Evolutionary conservation across 331 rosid genomes (phyloP).

Genomic region (Pyracantha coccinea): DNA sequence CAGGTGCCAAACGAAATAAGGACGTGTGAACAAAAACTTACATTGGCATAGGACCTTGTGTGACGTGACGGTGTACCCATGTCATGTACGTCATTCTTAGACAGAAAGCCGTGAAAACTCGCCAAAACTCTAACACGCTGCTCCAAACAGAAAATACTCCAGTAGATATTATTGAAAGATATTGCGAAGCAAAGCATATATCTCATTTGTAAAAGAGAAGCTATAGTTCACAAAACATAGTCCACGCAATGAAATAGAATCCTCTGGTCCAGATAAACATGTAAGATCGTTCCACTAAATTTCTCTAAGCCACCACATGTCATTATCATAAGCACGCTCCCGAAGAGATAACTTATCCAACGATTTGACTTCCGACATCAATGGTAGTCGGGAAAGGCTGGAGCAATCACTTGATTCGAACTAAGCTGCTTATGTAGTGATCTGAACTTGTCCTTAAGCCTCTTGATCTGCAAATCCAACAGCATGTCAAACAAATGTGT

Average conservation of each 20-base stretch:
- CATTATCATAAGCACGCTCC: background rate
- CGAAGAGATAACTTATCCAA: background rate
- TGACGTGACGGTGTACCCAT: no score
- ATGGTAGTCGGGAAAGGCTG: constrained; percentile 5
- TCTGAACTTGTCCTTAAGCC: constrained; percentile 86
- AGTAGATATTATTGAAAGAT: background rate
- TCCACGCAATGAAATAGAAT: background rate
- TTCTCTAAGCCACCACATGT: background rate
- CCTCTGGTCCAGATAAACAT: background rate
- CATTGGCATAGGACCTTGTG: no score
- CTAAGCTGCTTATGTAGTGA: constrained; percentile 66
- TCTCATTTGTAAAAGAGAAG: no score
- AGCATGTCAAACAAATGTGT: background rate
- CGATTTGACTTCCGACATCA: background rate
- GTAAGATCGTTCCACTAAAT: background rate
- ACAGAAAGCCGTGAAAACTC: no score
- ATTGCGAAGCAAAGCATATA: background rate
- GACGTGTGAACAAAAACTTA: no score
- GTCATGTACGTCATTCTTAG: no score
- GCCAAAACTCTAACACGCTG: no score
- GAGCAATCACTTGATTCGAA: constrained; percentile 27
- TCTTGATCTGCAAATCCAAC: constrained; percentile 57
- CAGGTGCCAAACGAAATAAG: no score
- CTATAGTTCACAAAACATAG: no score
- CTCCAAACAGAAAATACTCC: no score